Percentiles rank a stretch among this genome's conserved stretches.
These are phyloP conservation scores for Wallacemonas collosoma DNA, from an alignment of 208 protist genomes.

Conservation along the genomic window DNA sequence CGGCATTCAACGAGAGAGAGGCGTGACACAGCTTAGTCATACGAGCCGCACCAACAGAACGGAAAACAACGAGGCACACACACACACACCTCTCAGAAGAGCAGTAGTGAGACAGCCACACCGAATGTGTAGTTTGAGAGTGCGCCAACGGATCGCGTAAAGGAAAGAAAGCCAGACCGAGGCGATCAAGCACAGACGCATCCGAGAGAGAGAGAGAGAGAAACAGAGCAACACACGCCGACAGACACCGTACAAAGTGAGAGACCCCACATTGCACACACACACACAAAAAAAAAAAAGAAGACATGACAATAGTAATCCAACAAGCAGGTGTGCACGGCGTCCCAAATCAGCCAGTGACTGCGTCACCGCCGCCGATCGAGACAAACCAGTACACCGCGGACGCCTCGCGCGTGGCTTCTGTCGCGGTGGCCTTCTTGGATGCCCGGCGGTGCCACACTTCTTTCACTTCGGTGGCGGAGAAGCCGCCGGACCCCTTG, in stretches of 20 bases:
- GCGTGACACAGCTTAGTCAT: no score
- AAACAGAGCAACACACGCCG: no score
- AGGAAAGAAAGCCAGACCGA: no score
- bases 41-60: no score
- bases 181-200: no score
- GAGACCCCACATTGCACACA: background rate
- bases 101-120: no score
- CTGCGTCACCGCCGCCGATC: slow-evolving; percentile 24
- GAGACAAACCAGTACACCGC: slow-evolving; percentile 64
- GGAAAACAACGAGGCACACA: no score
- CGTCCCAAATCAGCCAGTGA: background rate
- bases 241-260: no score
- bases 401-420: slow-evolving; percentile 16
- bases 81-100: no score
- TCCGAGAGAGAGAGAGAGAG: background rate
- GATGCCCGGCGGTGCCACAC: slow-evolving; percentile 10
- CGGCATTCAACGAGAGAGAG: no score
- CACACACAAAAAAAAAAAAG: background rate
- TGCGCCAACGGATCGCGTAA: no score
- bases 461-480: slow-evolving; percentile 22
- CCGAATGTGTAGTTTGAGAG: no score
- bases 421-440: slow-evolving; percentile 2
- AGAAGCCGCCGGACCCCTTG: background rate
- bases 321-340: background rate
- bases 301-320: background rate